Evolutionary conservation across 1,284 basidiomycete species (phyloP), one percentile per base, ranked within the genome.

Genomic region (Schizophyllum amplum): DNA sequence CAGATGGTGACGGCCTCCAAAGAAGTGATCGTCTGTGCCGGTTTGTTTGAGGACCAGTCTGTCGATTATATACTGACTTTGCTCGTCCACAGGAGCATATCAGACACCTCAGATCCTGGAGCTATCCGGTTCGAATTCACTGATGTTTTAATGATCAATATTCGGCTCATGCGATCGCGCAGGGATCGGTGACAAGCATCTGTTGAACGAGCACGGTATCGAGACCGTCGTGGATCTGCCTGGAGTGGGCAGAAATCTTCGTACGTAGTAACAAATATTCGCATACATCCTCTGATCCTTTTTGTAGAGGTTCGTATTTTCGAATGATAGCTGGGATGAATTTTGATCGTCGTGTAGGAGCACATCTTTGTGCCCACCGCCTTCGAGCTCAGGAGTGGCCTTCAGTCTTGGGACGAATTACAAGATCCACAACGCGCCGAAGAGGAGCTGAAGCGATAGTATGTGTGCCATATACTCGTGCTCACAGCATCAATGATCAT

Each of bases 191-290:
- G 17, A 42, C 5, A 59, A 60, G 2, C 52, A 62, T 1, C 63
- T 77, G 6, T 61, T 79, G 1, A 62, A 67, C 17, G 50, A 56
- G 0, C 60, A 74, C 4, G 72, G 72, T 0, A 66, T 78, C 48
- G 58, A 66, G 0, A 65, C 67, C 46, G 63, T 66, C 25, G 61
- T 72, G 53, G 64, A 74, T 47, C 64, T 78, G 5, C 70, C 74
- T 2, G 69, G 70, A 25, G 74, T 78, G 0, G 77, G 76, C 4
- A 67, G 67, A 54, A 42, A 42, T 17, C 7, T 42, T 13, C 33
- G 33, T 42, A 17, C 33, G 33, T 42, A 9, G 7, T 9, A 3
- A 13, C 7, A 3, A 3, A 42, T 42, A 17, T 17, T 42, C 4
- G 11, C 7, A 17, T 42, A 3, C 33, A 13, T 3, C 3, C 7